These are phyloP conservation scores for Suillus alpinus DNA, from an alignment of 768 basidiomycete species.

Conservation along the genomic window DNA sequence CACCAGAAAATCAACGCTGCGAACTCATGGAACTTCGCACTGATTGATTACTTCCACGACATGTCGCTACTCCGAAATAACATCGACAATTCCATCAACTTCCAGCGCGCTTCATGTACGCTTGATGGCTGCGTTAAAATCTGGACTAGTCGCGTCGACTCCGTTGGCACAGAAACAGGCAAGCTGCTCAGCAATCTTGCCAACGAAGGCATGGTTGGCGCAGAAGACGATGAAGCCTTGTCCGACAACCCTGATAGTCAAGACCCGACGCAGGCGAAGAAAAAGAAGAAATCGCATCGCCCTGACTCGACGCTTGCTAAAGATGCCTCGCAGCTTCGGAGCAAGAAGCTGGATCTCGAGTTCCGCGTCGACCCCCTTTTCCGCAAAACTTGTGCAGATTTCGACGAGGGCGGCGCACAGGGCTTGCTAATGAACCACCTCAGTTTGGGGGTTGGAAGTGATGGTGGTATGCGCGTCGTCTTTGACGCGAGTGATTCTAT, in stretches of 20 bases:
- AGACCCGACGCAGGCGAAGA: slow-evolving; percentile 53
- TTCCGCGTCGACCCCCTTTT: slow-evolving; percentile 97
- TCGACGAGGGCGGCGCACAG: slow-evolving; percentile 96
- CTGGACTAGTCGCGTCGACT: slow-evolving; percentile 97
- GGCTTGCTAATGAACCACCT: slow-evolving; percentile 98
- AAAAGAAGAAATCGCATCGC: slow-evolving; percentile 65
- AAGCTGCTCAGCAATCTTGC: slow-evolving; percentile 90
- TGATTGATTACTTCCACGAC: slow-evolving; percentile 99
- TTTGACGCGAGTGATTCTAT: slow-evolving; percentile 95
- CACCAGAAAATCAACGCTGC: slow-evolving; percentile 95
- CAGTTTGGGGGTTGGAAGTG: slow-evolving; percentile 68
- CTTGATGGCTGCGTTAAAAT: slow-evolving; percentile 99
- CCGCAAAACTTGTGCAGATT: slow-evolving; percentile 96
- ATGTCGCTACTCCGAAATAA: slow-evolving; percentile 94
- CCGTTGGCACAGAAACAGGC: slow-evolving; percentile 93
- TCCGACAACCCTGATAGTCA: slow-evolving; percentile 66
- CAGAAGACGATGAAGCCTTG: slow-evolving; percentile 54
- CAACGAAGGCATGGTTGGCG: slow-evolving; percentile 56
- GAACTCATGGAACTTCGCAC: slow-evolving; percentile 96
- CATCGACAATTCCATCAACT: slow-evolving; percentile 95
- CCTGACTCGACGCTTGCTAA: slow-evolving; percentile 89
- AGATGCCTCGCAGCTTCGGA: slow-evolving; percentile 71
- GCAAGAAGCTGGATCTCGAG: slow-evolving; percentile 93
- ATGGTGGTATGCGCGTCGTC: slow-evolving; percentile 84
- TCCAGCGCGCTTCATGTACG: slow-evolving; percentile 96